Conservation (phyloP, 1,284 basidiomycete species). For the Ceratobasidium sp. region DNA sequence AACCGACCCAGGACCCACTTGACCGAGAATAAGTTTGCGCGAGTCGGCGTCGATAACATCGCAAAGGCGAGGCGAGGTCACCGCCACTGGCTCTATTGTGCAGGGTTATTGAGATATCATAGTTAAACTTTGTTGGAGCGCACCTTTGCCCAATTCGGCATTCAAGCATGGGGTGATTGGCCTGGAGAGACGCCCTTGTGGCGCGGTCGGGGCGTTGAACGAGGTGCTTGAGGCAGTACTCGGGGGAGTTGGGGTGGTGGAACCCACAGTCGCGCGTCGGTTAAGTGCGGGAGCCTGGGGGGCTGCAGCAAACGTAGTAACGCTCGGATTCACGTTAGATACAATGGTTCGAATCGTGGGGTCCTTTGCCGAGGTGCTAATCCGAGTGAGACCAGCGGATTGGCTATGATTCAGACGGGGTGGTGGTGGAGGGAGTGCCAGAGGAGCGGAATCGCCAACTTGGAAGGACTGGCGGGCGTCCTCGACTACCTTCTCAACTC, state of each 20-base stretch:
- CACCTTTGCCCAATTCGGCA: conserved; percentile 37
- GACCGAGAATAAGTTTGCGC: conserved; percentile 37
- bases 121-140: background rate
- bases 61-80: conserved; percentile 47
- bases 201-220: background rate
- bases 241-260: background rate
- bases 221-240: conserved; percentile 1
- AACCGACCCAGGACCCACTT: conserved; percentile 10
- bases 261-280: conserved; percentile 28
- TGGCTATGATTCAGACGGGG: conserved; percentile 38
- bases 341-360: conserved; percentile 33
- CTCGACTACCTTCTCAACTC: conserved; percentile 41
- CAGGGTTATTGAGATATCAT: background rate
- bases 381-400: conserved; percentile 24
- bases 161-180: conserved; percentile 36
- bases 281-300: conserved; percentile 11
- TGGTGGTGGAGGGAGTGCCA: conserved; percentile 40
- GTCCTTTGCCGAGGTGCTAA: conserved; percentile 36
- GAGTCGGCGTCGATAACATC: conserved; percentile 12
- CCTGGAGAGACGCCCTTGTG: conserved; percentile 24
- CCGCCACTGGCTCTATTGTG: conserved; percentile 7
- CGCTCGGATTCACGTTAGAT: conserved; percentile 26
- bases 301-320: conserved; percentile 35
- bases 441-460: conserved; percentile 25
- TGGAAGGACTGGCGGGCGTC: conserved; percentile 43